Conservation (phyloP, 495 filamentous ascomycete genomes). For the Xylaria grammica region DNA sequence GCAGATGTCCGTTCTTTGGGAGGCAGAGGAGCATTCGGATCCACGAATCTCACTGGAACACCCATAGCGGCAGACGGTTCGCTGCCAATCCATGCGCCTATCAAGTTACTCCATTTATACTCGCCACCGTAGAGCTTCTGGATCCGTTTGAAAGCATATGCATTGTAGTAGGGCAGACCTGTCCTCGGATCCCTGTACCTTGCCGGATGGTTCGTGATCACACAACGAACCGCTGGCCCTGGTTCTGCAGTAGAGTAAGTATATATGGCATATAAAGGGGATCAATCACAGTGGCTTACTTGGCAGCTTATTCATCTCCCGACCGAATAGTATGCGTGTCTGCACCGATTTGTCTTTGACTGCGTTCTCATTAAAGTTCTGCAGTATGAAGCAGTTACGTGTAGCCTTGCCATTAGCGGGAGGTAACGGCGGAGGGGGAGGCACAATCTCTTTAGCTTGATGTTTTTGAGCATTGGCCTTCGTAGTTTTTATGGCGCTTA, state of each 20-base stretch:
- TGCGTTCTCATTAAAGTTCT: slow-evolving; percentile 60
- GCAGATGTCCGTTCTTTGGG: slow-evolving; percentile 16
- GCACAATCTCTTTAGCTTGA: slow-evolving; percentile 28
- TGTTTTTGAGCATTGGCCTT: slow-evolving; percentile 34
- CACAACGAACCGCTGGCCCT: slow-evolving; percentile 61
- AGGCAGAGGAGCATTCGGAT: slow-evolving; percentile 41
- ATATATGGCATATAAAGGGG: neutral
- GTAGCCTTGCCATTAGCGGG: slow-evolving; percentile 42
- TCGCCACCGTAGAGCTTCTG: slow-evolving; percentile 67
- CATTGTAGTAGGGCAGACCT: slow-evolving; percentile 74
- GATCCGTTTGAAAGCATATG: slow-evolving; percentile 75
- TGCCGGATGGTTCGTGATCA: slow-evolving; percentile 79
- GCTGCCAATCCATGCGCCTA: slow-evolving; percentile 76
- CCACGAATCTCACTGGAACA: slow-evolving; percentile 71
- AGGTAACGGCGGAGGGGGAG: slow-evolving; percentile 30
- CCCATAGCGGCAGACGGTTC: slow-evolving; percentile 64
- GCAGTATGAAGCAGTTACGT: slow-evolving; percentile 60
- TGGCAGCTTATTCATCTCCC: slow-evolving; percentile 57
- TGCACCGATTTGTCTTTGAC: slow-evolving; percentile 61
- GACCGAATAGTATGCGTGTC: slow-evolving; percentile 57
- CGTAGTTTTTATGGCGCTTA: slow-evolving; percentile 21
- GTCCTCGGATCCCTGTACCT: slow-evolving; percentile 79
- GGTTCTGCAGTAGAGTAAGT: slow-evolving; percentile 48
- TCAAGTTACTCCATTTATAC: slow-evolving; percentile 75
- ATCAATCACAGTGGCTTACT: slow-evolving; percentile 44